These are phyloP conservation scores for Diaporthe sp. DNA, from an alignment of 2,329 filamentous ascomycete species.

Conservation along the genomic window DNA sequence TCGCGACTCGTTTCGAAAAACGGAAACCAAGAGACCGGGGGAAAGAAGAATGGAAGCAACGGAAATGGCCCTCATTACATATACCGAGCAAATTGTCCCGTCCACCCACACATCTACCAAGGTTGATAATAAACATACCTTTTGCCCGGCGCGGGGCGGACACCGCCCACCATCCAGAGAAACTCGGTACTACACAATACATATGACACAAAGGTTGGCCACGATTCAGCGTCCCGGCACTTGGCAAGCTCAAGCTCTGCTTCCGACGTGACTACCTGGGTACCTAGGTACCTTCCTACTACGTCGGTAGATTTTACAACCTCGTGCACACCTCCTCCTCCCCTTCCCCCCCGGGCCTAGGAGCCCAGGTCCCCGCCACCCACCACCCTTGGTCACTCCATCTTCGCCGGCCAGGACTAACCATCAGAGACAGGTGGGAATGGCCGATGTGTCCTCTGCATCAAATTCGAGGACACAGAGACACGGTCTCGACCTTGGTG, in stretches of 20 bases:
- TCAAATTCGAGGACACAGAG: constrained; percentile 1
- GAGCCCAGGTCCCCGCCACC: not conserved
- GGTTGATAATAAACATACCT: not conserved
- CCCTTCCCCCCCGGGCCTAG: not conserved
- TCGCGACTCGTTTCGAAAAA: not conserved
- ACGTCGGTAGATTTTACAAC: not conserved
- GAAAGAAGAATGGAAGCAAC: not conserved
- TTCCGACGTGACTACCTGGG: not conserved
- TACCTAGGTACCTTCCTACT: not conserved
- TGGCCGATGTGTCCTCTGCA: constrained; percentile 6
- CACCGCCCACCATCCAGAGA: not conserved
- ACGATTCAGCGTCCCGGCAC: constrained; percentile 22
- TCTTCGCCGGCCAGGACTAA: not conserved
- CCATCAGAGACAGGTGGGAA: not conserved
- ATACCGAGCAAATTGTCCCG: constrained; percentile 17
- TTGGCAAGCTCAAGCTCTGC: constrained; percentile 18
- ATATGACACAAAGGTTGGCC: constrained; percentile 29
- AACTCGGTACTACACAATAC: constrained; percentile 27
- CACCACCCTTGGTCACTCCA: not conserved
- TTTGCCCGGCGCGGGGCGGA: constrained; percentile 26
- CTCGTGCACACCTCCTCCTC: not conserved
- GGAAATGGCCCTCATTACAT: constrained; percentile 29
- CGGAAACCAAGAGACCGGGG: not conserved
- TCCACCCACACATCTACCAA: not conserved
- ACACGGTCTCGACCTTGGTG: constrained; percentile 22